These are phyloP conservation scores for Magnolia sinica DNA, from an alignment of 164 flowering plant species.

Conservation along the genomic window DNA sequence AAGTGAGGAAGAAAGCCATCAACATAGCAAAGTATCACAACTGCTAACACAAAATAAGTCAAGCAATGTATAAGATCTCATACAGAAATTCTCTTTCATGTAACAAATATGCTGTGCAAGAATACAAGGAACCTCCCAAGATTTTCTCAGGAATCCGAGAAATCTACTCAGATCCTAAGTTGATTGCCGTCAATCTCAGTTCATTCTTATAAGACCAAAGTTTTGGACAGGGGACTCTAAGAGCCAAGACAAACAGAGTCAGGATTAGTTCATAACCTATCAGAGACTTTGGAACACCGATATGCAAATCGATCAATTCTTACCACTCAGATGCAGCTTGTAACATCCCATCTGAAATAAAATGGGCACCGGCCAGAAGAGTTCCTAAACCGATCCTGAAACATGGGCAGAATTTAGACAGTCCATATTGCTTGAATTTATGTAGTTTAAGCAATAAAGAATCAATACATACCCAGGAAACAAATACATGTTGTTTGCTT, in stretches of 20 bases:
- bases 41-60: too few species aligned
- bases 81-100: too few species aligned
- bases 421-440: not conserved
- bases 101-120: too few species aligned
- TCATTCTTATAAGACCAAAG: not conserved
- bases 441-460: not conserved
- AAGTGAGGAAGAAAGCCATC: too few species aligned
- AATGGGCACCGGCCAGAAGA: constrained; percentile 78
- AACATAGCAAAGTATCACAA: too few species aligned
- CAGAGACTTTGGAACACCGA: not conserved
- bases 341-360: constrained; percentile 90
- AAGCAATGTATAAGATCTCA: too few species aligned
- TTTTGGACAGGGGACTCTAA: too few species aligned
- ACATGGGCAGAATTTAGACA: constrained; percentile 5
- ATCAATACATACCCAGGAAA: constrained; percentile 81
- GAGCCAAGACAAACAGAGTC: not conserved
- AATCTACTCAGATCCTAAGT: not conserved
- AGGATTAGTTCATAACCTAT: not conserved
- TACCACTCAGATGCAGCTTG: constrained; percentile 98
- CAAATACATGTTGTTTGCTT: constrained; percentile 98
- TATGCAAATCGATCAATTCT: not conserved
- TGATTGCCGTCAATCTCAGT: not conserved
- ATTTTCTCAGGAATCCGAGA: not conserved
- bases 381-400: constrained; percentile 95
- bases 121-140: not conserved